Percentiles rank a stretch among this genome's conserved stretches.
Evolutionary conservation across 805 yeast genomes (phyloP).

Genomic region (Ogataea henricii): DNA sequence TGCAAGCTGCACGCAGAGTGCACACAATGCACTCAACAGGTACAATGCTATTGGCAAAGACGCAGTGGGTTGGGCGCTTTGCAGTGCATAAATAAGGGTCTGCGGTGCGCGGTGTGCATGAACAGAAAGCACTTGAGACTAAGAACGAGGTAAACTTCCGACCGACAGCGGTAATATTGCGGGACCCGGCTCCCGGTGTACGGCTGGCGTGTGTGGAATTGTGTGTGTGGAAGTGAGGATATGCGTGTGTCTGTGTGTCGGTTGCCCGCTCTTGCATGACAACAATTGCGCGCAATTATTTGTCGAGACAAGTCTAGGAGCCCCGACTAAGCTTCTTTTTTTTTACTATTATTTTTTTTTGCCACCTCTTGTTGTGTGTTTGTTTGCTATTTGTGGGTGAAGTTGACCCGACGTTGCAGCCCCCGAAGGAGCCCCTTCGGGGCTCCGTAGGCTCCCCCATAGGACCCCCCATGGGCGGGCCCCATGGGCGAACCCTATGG

Average conservation of each 20-base stretch:
- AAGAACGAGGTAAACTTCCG: background rate
- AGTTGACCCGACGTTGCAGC: no score
- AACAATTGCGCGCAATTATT: no score
- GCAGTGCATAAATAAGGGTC: background rate
- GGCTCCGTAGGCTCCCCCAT: no score
- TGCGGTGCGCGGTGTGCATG: slow-evolving; percentile 3
- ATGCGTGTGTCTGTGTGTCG: background rate
- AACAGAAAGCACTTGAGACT: background rate
- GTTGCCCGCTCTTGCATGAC: background rate
- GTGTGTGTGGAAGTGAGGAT: background rate
- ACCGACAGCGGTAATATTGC: background rate
- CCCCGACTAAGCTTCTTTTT: no score
- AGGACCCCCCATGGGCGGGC: no score
- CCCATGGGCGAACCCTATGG: no score
- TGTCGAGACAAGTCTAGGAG: no score
- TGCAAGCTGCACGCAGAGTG: background rate
- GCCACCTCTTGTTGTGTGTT: no score
- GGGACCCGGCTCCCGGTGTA: background rate
- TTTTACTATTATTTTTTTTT: no score
- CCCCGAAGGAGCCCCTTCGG: no score
- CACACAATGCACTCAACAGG: slow-evolving; percentile 3
- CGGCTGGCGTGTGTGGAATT: background rate
- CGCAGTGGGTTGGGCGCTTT: background rate
- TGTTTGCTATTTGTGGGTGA: no score
- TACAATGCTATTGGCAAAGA: background rate